Percentiles rank a stretch among this genome's conserved stretches.
Conservation (phyloP, 345 rosid species). For the Eucalyptus pumila region DNA sequence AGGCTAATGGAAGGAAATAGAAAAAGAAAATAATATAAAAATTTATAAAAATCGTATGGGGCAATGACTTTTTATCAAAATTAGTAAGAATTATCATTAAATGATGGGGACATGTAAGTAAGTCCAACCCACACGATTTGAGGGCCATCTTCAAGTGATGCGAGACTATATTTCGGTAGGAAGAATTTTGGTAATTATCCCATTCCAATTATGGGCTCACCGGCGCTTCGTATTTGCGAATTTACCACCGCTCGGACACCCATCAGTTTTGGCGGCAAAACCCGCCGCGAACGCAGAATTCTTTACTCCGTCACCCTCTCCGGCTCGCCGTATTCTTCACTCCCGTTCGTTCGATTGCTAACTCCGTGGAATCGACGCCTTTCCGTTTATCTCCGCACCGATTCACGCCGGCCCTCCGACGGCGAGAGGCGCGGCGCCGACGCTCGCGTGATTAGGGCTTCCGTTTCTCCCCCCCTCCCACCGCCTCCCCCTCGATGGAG, state of each 20-base stretch:
- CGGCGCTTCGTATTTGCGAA: neutral
- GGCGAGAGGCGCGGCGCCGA: neutral
- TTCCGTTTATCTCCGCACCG: neutral
- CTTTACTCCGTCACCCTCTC: neutral
- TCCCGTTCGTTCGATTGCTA: neutral
- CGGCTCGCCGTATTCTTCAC: neutral
- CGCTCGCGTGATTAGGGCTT: neutral
- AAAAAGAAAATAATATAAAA: rapidly evolving
- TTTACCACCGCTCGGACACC: neutral
- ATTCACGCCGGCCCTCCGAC: neutral
- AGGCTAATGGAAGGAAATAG: rapidly evolving
- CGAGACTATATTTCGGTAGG: too few relatives aligned
- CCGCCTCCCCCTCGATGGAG: neutral
- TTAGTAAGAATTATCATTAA: too few relatives aligned
- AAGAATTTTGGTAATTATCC: neutral
- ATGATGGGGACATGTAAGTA: too few relatives aligned
- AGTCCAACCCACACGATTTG: too few relatives aligned
- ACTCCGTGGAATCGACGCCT: neutral
- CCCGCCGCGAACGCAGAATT: neutral
- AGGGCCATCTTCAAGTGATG: too few relatives aligned
- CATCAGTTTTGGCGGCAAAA: slow-evolving; percentile 2
- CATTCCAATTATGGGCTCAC: neutral
- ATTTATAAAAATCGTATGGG: rapidly evolving
- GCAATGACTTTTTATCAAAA: too few relatives aligned
- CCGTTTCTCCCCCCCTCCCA: neutral